These are phyloP conservation scores for Porphyrellus cyaneotinctus DNA, from an alignment of 768 basidiomycete genomes.

Conservation along the genomic window DNA sequence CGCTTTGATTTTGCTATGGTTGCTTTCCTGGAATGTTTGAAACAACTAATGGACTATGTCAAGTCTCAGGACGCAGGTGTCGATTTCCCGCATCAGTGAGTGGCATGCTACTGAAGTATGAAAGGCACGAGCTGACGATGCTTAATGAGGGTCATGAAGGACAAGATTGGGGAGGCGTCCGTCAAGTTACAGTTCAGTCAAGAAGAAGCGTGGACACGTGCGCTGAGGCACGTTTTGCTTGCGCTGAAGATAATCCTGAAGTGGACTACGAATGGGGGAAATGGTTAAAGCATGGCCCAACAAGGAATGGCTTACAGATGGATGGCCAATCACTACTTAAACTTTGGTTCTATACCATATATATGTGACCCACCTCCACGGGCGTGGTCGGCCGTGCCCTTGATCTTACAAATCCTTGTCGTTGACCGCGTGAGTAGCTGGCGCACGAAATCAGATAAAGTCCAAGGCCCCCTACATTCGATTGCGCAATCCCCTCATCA, in stretches of 20 bases:
- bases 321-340: too few relatives aligned
- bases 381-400: not conserved
- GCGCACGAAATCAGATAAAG: slow-evolving; percentile 1
- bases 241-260: slow-evolving; percentile 86
- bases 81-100: slow-evolving; percentile 87
- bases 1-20: slow-evolving; percentile 97
- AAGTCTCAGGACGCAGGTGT: slow-evolving; percentile 65
- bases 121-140: not conserved
- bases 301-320: not conserved
- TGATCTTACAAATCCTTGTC: slow-evolving; percentile 20
- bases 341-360: too few relatives aligned
- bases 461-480: not conserved
- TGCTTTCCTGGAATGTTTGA: slow-evolving; percentile 90
- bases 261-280: slow-evolving; percentile 77
- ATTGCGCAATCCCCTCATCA: slow-evolving; percentile 12
- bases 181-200: slow-evolving; percentile 93
- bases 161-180: slow-evolving; percentile 93
- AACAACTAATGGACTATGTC: slow-evolving; percentile 86
- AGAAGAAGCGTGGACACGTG: slow-evolving; percentile 95
- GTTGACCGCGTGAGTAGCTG: slow-evolving; percentile 10
- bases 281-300: slow-evolving; percentile 45
- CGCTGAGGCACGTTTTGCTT: slow-evolving; percentile 84
- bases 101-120: slow-evolving; percentile 14
- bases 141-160: slow-evolving; percentile 69
- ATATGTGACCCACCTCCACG: not conserved